A percentile compares a stretch with the other conserved stretches of the same genome.
Evolutionary conservation across 148 eudicot species (phyloP).

Genomic region (Agrostemma githago): DNA sequence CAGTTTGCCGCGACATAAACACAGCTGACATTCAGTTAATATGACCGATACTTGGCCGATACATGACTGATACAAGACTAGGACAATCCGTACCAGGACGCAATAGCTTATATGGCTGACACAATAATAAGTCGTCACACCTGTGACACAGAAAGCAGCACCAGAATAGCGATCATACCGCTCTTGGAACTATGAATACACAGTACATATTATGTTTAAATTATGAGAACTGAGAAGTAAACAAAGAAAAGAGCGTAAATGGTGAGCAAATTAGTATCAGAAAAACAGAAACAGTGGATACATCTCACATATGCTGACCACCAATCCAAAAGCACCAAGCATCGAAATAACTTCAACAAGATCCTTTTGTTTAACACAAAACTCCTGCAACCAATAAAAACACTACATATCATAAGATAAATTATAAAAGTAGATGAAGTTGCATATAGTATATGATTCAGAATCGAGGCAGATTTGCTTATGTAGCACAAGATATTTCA

Average conservation of each 20-base stretch:
- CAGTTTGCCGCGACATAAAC: not conserved
- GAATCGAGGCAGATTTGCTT: not conserved
- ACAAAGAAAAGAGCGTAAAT: not conserved
- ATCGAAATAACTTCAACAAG: slow-evolving; percentile 66
- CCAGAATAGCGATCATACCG: not conserved
- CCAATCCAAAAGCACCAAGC: slow-evolving; percentile 74
- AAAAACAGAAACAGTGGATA: slow-evolving; percentile 42
- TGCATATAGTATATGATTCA: not conserved
- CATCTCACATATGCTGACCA: slow-evolving; percentile 66
- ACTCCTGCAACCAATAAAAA: slow-evolving; percentile 51
- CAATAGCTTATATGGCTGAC: not conserved
- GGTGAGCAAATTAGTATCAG: not conserved
- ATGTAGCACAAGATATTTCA: not conserved
- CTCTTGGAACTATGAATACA: not conserved
- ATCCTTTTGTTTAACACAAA: slow-evolving; percentile 65
- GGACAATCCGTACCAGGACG: not conserved
- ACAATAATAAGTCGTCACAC: no score
- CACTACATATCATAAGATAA: not conserved
- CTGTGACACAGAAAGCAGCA: not conserved
- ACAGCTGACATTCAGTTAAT: no score
- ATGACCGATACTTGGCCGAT: not conserved
- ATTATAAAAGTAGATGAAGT: not conserved
- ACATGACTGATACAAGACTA: not conserved
- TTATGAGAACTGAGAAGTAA: not conserved
- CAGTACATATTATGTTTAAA: not conserved